These are phyloP conservation scores for Syncephalastrum racemosum DNA, from an alignment of 371 early-diverging fungal species.

Conservation along the genomic window DNA sequence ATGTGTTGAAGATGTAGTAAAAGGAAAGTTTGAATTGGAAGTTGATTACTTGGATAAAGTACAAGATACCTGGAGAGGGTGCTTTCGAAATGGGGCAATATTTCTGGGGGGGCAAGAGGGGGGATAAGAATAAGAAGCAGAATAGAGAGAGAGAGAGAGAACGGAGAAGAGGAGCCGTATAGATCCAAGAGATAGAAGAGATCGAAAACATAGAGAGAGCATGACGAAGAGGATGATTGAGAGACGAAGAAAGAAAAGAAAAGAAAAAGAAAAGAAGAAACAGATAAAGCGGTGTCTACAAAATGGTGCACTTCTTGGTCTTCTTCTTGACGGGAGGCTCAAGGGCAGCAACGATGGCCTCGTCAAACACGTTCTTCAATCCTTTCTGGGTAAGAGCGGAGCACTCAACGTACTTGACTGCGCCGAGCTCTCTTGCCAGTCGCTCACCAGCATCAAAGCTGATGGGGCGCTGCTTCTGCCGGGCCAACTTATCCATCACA, in stretches of 20 bases:
- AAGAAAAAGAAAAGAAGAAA: constrained; percentile 5
- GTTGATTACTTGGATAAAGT: too few species aligned
- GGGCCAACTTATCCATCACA: constrained; percentile 78
- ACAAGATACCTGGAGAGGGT: too few species aligned
- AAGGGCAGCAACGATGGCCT: constrained; percentile 97
- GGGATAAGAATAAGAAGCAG: too few species aligned
- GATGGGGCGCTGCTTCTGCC: constrained; percentile 86
- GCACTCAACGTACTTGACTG: constrained; percentile 97
- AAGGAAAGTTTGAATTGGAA: too few species aligned
- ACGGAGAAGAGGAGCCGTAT: too few species aligned
- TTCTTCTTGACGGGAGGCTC: constrained; percentile 88
- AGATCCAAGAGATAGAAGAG: background rate
- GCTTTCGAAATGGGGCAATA: too few species aligned
- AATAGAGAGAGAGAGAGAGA: too few species aligned
- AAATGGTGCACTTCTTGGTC: constrained; percentile 73
- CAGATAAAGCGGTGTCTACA: constrained; percentile 43
- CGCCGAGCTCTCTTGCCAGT: constrained; percentile 86
- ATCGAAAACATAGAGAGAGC: constrained; percentile 7
- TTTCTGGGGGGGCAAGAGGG: too few species aligned
- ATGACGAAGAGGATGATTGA: constrained; percentile 2
- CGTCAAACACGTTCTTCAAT: constrained; percentile 98
- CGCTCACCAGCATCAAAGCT: constrained; percentile 80
- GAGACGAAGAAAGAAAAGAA: constrained; percentile 1
- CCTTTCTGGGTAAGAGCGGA: constrained; percentile 95
- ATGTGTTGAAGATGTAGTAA: too few species aligned